These are phyloP conservation scores for Trametes coccinea DNA, from an alignment of 768 basidiomycete species.

Conservation along the genomic window DNA sequence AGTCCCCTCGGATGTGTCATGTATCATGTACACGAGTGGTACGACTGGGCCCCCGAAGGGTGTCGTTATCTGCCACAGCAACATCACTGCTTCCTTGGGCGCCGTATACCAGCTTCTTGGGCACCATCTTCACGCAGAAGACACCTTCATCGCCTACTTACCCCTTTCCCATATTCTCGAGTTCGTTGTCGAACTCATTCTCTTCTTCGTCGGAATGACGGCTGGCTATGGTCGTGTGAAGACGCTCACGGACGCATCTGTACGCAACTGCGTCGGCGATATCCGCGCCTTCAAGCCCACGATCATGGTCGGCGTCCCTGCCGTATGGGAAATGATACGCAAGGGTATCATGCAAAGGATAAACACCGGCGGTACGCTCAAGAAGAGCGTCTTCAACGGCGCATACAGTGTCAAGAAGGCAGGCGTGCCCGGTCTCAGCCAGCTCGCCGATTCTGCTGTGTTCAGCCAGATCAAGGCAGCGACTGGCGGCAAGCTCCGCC, in stretches of 20 bases:
- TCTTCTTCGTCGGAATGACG: constrained; percentile 76
- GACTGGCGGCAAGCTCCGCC: constrained; percentile 84
- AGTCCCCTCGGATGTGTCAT: constrained; percentile 51
- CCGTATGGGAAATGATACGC: constrained; percentile 95
- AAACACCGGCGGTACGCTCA: constrained; percentile 61
- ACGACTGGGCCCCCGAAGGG: constrained; percentile 95
- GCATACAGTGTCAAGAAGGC: constrained; percentile 77
- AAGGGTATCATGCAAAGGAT: constrained; percentile 91
- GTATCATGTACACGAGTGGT: constrained; percentile 87
- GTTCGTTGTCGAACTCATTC: constrained; percentile 84
- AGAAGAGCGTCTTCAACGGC: constrained; percentile 76
- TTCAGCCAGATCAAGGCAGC: constrained; percentile 75
- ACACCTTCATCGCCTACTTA: constrained; percentile 85
- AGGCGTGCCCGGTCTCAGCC: constrained; percentile 61
- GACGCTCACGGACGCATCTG: constrained; percentile 93
- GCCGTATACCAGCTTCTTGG: constrained; percentile 73
- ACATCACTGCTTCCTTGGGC: constrained; percentile 85
- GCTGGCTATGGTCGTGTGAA: constrained; percentile 92
- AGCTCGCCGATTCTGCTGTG: constrained; percentile 73
- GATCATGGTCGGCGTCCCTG: constrained; percentile 95
- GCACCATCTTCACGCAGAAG: constrained; percentile 58
- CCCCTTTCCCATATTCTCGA: constrained; percentile 96
- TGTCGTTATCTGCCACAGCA: constrained; percentile 83
- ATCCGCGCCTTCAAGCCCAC: constrained; percentile 78
- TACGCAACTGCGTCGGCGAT: constrained; percentile 87